A percentile compares a stretch with the other conserved stretches of the same genome.
Conservation (phyloP, 2,329 filamentous ascomycete species). For the Zymoseptoria pseudotritici region DNA sequence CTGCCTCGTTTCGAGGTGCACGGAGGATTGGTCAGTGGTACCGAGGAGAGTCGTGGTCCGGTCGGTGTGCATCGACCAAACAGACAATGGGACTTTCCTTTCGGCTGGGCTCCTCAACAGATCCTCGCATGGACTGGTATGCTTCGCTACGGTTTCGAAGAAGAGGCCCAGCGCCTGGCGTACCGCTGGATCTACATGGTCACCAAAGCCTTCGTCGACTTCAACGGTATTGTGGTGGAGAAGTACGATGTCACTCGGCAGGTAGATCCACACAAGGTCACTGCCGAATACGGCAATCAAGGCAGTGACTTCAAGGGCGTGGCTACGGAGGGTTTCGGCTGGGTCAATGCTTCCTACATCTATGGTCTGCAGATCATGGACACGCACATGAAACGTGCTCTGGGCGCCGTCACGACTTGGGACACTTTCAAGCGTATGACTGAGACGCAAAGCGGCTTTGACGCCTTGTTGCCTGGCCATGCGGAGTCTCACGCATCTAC, state of each 20-base stretch:
- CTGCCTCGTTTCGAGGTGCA: slow-evolving; percentile 82
- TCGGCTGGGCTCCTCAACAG: slow-evolving; percentile 97
- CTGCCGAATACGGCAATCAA: slow-evolving; percentile 97
- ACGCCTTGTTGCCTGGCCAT: background rate
- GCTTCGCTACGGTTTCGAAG: slow-evolving; percentile 81
- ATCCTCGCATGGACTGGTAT: slow-evolving; percentile 95
- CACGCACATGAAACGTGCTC: slow-evolving; percentile 78
- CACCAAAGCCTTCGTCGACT: slow-evolving; percentile 95
- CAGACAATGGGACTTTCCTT: slow-evolving; percentile 96
- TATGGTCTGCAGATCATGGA: slow-evolving; percentile 85
- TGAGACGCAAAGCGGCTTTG: slow-evolving; percentile 5
- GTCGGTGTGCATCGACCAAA: slow-evolving; percentile 79
- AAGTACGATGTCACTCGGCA: slow-evolving; percentile 95
- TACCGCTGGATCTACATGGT: slow-evolving; percentile 99
- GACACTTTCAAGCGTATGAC: slow-evolving; percentile 66
- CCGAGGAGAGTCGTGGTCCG: slow-evolving; percentile 75
- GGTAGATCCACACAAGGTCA: slow-evolving; percentile 84
- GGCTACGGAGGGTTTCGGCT: slow-evolving; percentile 92
- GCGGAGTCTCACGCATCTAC: background rate
- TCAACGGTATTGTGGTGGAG: slow-evolving; percentile 95
- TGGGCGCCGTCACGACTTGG: slow-evolving; percentile 82
- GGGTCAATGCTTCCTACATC: slow-evolving; percentile 97
- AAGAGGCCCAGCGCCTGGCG: slow-evolving; percentile 79
- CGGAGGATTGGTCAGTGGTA: slow-evolving; percentile 83
- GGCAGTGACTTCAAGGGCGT: slow-evolving; percentile 92